Percentiles rank a stretch among this genome's conserved stretches.
Evolutionary conservation across 108 stramenopile species (phyloP).

Genomic region (Phaeodactylum tricornutum): DNA sequence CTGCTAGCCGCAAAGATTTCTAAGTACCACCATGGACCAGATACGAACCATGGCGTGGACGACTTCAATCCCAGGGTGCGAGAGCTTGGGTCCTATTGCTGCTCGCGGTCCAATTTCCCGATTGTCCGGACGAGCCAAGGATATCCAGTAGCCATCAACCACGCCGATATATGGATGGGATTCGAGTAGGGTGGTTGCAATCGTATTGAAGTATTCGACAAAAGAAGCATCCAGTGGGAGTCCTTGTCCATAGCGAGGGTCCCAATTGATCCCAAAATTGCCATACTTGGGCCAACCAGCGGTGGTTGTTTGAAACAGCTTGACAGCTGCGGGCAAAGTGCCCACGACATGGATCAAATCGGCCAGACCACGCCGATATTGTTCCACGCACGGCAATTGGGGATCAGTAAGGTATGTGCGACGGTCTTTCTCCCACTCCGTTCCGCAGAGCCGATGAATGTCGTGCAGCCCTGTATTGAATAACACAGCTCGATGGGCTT

Average conservation of each 20-base stretch:
- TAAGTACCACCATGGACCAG: slow-evolving; percentile 44
- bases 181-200: not conserved
- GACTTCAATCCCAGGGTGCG: slow-evolving; percentile 70
- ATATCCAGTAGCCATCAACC: slow-evolving; percentile 68
- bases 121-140: slow-evolving; percentile 65
- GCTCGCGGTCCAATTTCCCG: slow-evolving; percentile 37
- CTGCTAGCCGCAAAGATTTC: slow-evolving; percentile 8
- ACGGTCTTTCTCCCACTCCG: slow-evolving; percentile 21
- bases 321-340: slow-evolving; percentile 35
- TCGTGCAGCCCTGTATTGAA: slow-evolving; percentile 77
- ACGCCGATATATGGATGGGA: slow-evolving; percentile 11
- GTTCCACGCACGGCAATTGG: slow-evolving; percentile 20
- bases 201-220: slow-evolving; percentile 40
- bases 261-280: slow-evolving; percentile 63
- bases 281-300: slow-evolving; percentile 68
- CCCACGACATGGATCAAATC: slow-evolving; percentile 24
- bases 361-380: slow-evolving; percentile 25
- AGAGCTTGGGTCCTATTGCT: slow-evolving; percentile 57
- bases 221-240: slow-evolving; percentile 43
- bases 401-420: slow-evolving; percentile 11
- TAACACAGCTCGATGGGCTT: slow-evolving; percentile 26
- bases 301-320: slow-evolving; percentile 63
- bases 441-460: slow-evolving; percentile 54
- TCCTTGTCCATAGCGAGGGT: slow-evolving; percentile 29
- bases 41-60: slow-evolving; percentile 44